Evolutionary conservation across 208 protist genomes (phyloP), one percentile per base, ranked within the genome.

Genomic region (Leishmania turanica): DNA sequence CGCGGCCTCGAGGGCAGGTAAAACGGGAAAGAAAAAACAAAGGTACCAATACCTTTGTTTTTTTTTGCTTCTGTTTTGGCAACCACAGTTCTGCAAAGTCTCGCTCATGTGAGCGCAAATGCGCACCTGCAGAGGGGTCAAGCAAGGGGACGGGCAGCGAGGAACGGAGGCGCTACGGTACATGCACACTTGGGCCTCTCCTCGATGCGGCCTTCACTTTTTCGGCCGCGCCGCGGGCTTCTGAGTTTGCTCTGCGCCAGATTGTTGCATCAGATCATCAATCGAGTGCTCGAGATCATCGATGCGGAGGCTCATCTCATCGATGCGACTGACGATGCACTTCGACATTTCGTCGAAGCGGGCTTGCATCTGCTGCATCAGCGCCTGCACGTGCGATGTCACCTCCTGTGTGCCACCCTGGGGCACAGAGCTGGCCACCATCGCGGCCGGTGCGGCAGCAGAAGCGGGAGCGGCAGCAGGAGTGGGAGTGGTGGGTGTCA

Each of bases 271-370:
- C 31, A 99, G 85, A 51, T 98, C 97, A 66, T 94, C 91, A 84
- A 99, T 99, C 2, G 95, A 98, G 66, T 89, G 92, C 86, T 99
- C 98, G 11, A 99, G 86, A 24, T 99, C 97, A 76, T 98, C 97
- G 54, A 99, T 98, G 53, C 97, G 91, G 6, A 68, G 58, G 66
- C 92, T 95, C 97, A 99, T 99, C 70, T 99, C 97, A 72, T 99
- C 98, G 80, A 99, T 98, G 65, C 96, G 90, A 15, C 81, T 82
- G 77, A 98, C 92, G 80, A 99, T 99, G 71, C 92, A 90, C 70
- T 96, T 96, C 27, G 95, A 97, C 97, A 99, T 98, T 65, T 98
- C 96, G 82, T 99, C 95, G 84, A 99, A 99, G 69, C 97, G 92
- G 0, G 88, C 85, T 86, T 99, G 98, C 97, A 99, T 99, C 79